Base-by-base conservation (phyloP, 1,139 yeast species). In the Pneumocystis oryctolagi region DNA sequence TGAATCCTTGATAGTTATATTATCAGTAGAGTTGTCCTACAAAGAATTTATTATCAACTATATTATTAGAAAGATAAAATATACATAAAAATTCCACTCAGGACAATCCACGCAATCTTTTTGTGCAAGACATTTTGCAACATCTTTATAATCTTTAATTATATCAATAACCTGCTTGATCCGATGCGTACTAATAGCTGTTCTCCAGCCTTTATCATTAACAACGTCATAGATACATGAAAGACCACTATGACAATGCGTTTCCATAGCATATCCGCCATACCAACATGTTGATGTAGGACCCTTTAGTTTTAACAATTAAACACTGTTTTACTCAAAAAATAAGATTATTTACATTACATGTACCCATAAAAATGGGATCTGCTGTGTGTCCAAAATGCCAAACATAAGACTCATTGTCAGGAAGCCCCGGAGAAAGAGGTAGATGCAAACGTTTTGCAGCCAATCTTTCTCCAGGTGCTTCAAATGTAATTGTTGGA, bases 201-300 rank as follows among this genome's bases (percentile, higher is more conserved):
- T 94, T 69, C 83, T 84, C 97, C 97, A 92, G 2, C 97, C 97
- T 67, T 80, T 76, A 69, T 92, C 97, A 4, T 81, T 80, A 18
- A 90, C 96, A 28, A 87, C 92, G 71, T 92, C 98, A 74, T 92
- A 94, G 28, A 85, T 80, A 72, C 98, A 92, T 64, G 83, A 84
- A 71, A 81, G 80, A 0, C 98, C 99, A 0, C 96, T 82, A 72
- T 92, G 99, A 71, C 99, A 92, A 56, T 85, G 85, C 0, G 97
- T 86, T 72, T 92, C 98, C 97, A 92, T 85, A 12, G 98, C 98
- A 73, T 89, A 92, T 0, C 98, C 98, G 0, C 88, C 97, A 16
- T 88, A 80, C 69, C 92, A 85, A 73, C 99, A 92, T 3, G 92
- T 75, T 0, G 95, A 86, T 8, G 94, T 84, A 0, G 95, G 95